A percentile compares a stretch with the other conserved stretches of the same genome.
These are phyloP conservation scores for Exophiala sideris DNA, from an alignment of 2,329 filamentous ascomycete genomes.

Conservation along the genomic window DNA sequence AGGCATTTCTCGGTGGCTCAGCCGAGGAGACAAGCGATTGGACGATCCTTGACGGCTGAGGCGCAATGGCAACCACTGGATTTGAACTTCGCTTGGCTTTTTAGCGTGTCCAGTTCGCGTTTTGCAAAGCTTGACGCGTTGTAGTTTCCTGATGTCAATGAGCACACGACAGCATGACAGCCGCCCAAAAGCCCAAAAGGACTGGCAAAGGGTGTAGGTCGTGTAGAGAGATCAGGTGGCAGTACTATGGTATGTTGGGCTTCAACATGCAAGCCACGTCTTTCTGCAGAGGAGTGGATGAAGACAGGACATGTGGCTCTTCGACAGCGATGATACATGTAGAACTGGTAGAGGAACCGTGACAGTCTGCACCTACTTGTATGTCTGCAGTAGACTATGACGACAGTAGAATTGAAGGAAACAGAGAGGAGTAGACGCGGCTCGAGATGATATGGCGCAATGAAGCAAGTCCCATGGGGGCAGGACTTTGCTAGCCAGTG, in stretches of 20 bases:
- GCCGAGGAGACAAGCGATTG: neutral
- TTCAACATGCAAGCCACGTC: neutral
- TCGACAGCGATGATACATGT: neutral
- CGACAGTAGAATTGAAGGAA: neutral
- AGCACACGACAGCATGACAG: neutral
- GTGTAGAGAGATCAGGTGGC: too few species aligned
- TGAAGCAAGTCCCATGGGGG: too few species aligned
- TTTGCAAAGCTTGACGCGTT: constrained; percentile 3
- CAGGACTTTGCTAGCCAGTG: too few species aligned
- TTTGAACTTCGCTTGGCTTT: neutral
- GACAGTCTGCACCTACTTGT: too few species aligned
- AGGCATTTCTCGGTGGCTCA: too few species aligned
- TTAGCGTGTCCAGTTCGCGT: constrained; percentile 14
- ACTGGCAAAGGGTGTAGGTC: neutral
- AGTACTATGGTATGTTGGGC: too few species aligned
- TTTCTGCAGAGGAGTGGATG: neutral
- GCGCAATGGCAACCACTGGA: neutral
- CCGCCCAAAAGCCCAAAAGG: neutral
- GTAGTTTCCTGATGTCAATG: neutral
- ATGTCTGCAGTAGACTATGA: too few species aligned
- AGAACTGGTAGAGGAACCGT: too few species aligned
- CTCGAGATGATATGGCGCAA: too few species aligned
- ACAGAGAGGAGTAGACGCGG: neutral
- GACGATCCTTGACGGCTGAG: neutral
- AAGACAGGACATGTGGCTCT: constrained; percentile 10